phyloP scores from a whole-genome alignment of 352 stramenopile species.

The Phytophthora hybrid region DNA sequence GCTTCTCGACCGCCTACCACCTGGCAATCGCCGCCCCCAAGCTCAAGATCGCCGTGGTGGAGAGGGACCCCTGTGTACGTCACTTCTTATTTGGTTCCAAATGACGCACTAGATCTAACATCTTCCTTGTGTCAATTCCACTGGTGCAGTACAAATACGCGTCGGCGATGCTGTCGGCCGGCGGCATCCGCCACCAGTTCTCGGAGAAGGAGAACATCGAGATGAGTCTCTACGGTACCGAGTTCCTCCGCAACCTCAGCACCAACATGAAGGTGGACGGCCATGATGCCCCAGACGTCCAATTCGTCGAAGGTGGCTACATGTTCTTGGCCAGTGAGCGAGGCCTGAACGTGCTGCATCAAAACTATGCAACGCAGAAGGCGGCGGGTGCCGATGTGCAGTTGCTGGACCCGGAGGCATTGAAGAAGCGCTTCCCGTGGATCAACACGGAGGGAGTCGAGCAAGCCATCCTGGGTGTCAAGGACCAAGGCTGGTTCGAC shows the following conservation, averaged over 20 bases:
- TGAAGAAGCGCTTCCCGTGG: constrained; percentile 80
- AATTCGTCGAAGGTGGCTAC: constrained; percentile 86
- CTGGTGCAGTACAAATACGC: constrained; percentile 81
- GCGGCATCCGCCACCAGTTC: constrained; percentile 87
- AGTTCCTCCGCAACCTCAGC: constrained; percentile 69
- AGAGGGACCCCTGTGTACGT: constrained; percentile 75
- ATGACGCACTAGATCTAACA: constrained; percentile 9
- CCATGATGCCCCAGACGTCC: constrained; percentile 70
- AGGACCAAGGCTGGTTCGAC: constrained; percentile 88
- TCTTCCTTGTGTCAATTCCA: background rate
- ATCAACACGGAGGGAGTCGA: constrained; percentile 72
- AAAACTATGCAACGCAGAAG: constrained; percentile 64
- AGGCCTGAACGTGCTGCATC: constrained; percentile 57
- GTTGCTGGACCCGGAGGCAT: constrained; percentile 57
- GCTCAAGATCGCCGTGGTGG: constrained; percentile 77
- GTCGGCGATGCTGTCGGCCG: constrained; percentile 78
- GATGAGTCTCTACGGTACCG: constrained; percentile 83
- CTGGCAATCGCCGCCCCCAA: constrained; percentile 71
- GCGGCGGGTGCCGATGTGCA: constrained; percentile 57
- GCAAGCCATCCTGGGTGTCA: constrained; percentile 66
- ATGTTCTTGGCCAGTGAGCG: constrained; percentile 81
- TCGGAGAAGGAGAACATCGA: constrained; percentile 78
- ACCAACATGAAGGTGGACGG: constrained; percentile 60
- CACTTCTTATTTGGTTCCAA: background rate
- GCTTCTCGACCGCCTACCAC: constrained; percentile 89